These are phyloP conservation scores for Diplogelasinospora grovesii DNA, from an alignment of 495 filamentous ascomycete species.

Conservation along the genomic window DNA sequence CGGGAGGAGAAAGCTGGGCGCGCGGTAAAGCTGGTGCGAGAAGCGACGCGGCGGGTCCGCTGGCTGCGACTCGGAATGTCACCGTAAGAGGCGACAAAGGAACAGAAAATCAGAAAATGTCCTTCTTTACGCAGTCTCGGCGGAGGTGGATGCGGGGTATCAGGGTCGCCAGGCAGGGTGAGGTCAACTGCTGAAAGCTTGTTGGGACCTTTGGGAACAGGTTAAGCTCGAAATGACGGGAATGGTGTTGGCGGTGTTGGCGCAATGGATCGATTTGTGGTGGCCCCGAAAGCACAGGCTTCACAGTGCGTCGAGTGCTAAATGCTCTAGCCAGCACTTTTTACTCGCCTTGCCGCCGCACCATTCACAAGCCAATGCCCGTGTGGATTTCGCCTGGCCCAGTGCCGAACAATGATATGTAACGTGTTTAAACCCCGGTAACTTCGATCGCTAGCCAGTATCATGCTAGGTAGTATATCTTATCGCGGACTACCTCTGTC, in stretches of 20 bases:
- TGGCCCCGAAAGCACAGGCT: slow-evolving; percentile 3
- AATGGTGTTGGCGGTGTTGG: slow-evolving; percentile 16
- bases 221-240: slow-evolving; percentile 23
- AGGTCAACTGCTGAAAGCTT: slow-evolving; percentile 10
- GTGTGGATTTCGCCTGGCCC: no score
- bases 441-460: no score
- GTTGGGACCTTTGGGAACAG: slow-evolving; percentile 14
- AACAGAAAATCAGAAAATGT: neutral
- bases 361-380: no score
- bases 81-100: slow-evolving; percentile 2
- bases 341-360: no score
- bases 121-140: neutral
- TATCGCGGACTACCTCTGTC: no score
- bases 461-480: no score
- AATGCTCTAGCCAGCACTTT: no score
- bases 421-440: no score
- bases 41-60: neutral
- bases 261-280: slow-evolving; percentile 16
- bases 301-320: slow-evolving; percentile 8
- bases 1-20: neutral
- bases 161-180: slow-evolving; percentile 5
- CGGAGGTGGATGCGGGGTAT: slow-evolving; percentile 6
- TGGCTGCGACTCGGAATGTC: neutral
- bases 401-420: no score
- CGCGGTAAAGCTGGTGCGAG: neutral